Evolutionary conservation across 1,139 yeast species (phyloP).

Genomic region (Sporopachydermia cereana): DNA sequence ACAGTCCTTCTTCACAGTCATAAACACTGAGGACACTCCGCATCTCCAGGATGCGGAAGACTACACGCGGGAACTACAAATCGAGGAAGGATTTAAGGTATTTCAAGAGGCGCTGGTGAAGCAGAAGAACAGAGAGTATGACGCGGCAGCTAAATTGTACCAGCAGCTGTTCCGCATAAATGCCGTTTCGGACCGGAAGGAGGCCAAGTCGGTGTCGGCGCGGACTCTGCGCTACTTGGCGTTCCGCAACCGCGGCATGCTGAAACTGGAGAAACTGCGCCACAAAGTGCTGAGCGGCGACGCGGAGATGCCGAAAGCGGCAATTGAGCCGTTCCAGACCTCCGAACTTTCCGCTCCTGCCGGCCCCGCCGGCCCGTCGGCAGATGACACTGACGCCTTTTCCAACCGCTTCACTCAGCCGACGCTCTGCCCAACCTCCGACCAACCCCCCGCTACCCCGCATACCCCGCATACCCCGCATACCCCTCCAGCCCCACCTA

Average conservation of each 20-base stretch:
- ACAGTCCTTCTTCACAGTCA: conserved; percentile 65
- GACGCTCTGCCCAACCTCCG: neutral
- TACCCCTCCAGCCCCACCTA: neutral
- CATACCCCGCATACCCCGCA: too few relatives aligned
- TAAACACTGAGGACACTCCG: conserved; percentile 68
- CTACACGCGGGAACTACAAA: conserved; percentile 74
- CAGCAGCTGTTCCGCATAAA: conserved; percentile 56
- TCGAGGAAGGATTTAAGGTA: conserved; percentile 74
- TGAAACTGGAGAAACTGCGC: conserved; percentile 42
- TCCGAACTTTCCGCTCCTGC: neutral
- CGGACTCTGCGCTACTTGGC: conserved; percentile 55
- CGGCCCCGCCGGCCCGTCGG: neutral
- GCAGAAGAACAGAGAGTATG: conserved; percentile 41
- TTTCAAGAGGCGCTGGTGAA: conserved; percentile 58
- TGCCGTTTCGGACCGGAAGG: conserved; percentile 41
- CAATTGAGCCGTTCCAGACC: neutral
- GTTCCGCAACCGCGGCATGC: conserved; percentile 70
- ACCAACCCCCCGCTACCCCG: neutral
- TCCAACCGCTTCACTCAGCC: neutral
- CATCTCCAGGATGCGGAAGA: conserved; percentile 62
- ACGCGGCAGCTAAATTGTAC: conserved; percentile 44
- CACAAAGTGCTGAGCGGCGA: neutral
- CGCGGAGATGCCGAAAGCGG: neutral
- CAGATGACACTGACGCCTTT: neutral
- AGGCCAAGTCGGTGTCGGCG: conserved; percentile 28